Conservation (phyloP, 371 early-diverging fungal species). For the Mucor mucedo region DNA sequence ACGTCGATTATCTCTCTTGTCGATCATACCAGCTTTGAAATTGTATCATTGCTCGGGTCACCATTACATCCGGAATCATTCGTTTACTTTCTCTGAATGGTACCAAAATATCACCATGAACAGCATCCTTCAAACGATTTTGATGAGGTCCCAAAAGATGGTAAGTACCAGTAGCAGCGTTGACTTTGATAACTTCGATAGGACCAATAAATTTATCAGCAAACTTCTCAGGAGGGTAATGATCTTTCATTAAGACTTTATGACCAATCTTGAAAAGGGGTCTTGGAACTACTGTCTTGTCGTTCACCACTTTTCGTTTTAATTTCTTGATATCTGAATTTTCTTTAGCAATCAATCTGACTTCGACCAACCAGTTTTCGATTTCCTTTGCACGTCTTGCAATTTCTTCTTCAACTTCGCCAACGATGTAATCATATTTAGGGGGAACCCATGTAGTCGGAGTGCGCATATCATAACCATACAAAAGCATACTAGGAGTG, state of each 20-base stretch:
- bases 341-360: no score
- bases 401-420: no score
- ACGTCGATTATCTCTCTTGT: no score
- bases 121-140: conserved; percentile 2
- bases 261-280: no score
- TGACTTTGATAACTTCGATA: conserved; percentile 12
- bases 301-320: no score
- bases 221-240: conserved; percentile 15
- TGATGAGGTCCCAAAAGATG: conserved; percentile 1
- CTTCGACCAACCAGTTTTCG: no score
- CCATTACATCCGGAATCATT: conserved; percentile 16
- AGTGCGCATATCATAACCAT: conserved; percentile 27
- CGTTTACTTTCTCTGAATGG: conserved; percentile 3
- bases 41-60: no score
- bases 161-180: conserved; percentile 10
- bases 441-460: conserved; percentile 32
- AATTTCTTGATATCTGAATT: no score
- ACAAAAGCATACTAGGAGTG: conserved; percentile 20
- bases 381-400: no score
- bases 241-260: conserved; percentile 24
- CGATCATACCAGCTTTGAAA: no score
- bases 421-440: no score
- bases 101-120: conserved; percentile 13
- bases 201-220: conserved; percentile 26
- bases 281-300: no score